phyloP scores from a whole-genome alignment of 805 yeast genomes.

The Pichia phayaonensis region DNA sequence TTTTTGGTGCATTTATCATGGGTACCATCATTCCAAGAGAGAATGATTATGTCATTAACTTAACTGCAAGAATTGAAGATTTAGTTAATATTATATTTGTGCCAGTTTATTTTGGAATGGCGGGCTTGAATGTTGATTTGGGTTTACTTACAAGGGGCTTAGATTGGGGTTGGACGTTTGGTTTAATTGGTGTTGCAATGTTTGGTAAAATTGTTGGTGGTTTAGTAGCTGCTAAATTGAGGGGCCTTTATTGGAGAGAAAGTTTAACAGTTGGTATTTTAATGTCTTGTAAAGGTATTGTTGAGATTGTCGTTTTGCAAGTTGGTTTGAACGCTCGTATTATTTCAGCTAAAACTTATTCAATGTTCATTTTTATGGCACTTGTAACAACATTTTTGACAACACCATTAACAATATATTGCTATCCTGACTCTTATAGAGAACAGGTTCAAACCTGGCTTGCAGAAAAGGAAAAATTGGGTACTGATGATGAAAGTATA shows the following conservation, averaged over 20 bases:
- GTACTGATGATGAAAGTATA: neutral
- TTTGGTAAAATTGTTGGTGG: conserved; percentile 65
- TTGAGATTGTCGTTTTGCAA: conserved; percentile 70
- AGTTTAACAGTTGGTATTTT: conserved; percentile 68
- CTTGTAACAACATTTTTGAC: conserved; percentile 71
- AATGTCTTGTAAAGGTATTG: conserved; percentile 87
- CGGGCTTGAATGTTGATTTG: conserved; percentile 66
- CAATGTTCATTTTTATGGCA: conserved; percentile 83
- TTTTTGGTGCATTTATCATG: conserved; percentile 76
- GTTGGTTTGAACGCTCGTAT: conserved; percentile 69
- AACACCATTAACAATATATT: conserved; percentile 58
- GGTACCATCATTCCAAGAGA: conserved; percentile 75
- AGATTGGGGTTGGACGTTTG: conserved; percentile 75
- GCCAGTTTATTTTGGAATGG: conserved; percentile 73
- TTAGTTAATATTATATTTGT: conserved; percentile 62
- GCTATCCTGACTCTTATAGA: conserved; percentile 58
- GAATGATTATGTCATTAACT: conserved; percentile 58
- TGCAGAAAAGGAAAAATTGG: conserved; percentile 11
- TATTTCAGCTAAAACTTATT: conserved; percentile 54
- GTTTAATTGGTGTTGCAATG: conserved; percentile 60
- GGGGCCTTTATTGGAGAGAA: conserved; percentile 66
- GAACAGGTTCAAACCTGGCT: conserved; percentile 35
- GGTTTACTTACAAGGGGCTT: conserved; percentile 55
- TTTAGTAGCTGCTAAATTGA: conserved; percentile 49
- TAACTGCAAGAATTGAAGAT: conserved; percentile 73